Evolutionary conservation across 1,284 basidiomycete species (phyloP).

Genomic region (Coniferiporia weirii): DNA sequence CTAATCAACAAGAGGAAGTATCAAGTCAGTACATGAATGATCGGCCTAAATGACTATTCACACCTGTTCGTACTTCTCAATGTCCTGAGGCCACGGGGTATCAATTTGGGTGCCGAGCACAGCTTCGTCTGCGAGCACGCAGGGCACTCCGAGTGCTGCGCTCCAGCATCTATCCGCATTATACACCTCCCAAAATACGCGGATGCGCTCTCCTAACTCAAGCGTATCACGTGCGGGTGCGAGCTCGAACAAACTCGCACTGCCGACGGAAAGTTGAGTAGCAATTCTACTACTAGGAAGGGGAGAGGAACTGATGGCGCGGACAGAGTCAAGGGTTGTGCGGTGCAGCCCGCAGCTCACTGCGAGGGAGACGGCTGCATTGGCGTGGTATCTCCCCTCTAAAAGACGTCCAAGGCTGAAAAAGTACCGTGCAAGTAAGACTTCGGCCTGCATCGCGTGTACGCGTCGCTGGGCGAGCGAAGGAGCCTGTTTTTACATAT

Average conservation of each 20-base stretch:
- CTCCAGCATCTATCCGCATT: constrained; percentile 62
- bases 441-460: constrained; percentile 52
- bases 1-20: neutral
- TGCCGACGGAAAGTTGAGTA: neutral
- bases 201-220: constrained; percentile 57
- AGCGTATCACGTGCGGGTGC: constrained; percentile 34
- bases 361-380: constrained; percentile 34
- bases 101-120: constrained; percentile 40
- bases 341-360: constrained; percentile 34
- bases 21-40: neutral
- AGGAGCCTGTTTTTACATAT: neutral
- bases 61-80: constrained; percentile 55
- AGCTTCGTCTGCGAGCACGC: constrained; percentile 34
- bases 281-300: neutral
- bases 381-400: constrained; percentile 40
- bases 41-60: constrained; percentile 13
- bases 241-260: neutral
- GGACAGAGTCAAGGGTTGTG: constrained; percentile 15
- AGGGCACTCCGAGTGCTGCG: constrained; percentile 50
- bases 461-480: constrained; percentile 21
- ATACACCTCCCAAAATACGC: constrained; percentile 69
- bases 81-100: constrained; percentile 61
- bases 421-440: constrained; percentile 52
- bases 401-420: constrained; percentile 36
- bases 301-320: neutral